Conservation (phyloP, 2,329 filamentous ascomycete species). For the Venturia nashicola region DNA sequence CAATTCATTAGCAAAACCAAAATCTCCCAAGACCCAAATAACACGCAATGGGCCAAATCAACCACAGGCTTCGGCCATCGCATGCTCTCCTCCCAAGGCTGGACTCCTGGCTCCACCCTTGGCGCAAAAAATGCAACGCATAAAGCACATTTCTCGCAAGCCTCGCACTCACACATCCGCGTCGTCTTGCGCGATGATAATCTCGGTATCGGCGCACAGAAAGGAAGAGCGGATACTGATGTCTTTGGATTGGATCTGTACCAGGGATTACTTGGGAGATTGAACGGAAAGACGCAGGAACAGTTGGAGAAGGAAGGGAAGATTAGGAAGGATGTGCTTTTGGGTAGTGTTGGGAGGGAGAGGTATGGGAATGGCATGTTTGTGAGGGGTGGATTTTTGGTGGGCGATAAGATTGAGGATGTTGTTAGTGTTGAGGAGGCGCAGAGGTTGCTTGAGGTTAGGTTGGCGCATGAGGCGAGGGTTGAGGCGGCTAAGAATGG, state of each 20-base stretch:
- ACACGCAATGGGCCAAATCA: constrained; percentile 81
- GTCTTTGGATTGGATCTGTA: constrained; percentile 80
- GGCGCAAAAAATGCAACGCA: constrained; percentile 68
- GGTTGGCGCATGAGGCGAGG: constrained; percentile 15
- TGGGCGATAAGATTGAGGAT: constrained; percentile 40
- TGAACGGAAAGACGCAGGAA: constrained; percentile 79
- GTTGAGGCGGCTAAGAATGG: constrained; percentile 12
- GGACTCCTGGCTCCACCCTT: constrained; percentile 74
- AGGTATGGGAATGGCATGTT: constrained; percentile 77
- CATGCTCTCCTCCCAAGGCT: constrained; percentile 79
- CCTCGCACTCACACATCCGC: constrained; percentile 74
- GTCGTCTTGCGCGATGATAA: constrained; percentile 83
- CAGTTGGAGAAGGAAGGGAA: constrained; percentile 58
- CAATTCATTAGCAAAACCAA: constrained; percentile 35
- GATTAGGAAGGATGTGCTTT: constrained; percentile 55
- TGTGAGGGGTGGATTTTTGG: constrained; percentile 67
- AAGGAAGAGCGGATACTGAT: constrained; percentile 51
- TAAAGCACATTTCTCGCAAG: constrained; percentile 62
- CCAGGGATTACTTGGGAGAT: constrained; percentile 69
- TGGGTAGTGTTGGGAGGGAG: constrained; percentile 59
- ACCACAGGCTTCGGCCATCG: constrained; percentile 77
- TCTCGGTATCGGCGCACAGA: constrained; percentile 65
- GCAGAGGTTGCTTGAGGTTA: constrained; percentile 24
- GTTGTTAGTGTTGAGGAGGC: constrained; percentile 32
- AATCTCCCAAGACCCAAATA: constrained; percentile 86